phyloP scores from a whole-genome alignment of 106 monocot species.

The Dendrobium catenatum region DNA sequence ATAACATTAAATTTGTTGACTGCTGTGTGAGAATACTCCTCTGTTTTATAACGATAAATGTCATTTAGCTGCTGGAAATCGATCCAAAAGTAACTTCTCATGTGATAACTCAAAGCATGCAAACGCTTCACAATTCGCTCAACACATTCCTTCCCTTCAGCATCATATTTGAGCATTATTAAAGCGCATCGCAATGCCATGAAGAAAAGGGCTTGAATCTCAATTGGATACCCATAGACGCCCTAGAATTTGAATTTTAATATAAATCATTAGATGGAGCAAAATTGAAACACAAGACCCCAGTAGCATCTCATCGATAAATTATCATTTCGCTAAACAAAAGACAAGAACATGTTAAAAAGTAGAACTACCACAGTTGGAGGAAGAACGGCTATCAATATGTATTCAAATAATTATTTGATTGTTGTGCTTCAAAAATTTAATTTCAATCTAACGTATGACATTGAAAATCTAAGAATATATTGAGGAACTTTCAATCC shows the following conservation, averaged over 20 bases:
- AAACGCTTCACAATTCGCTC: constrained; percentile 44
- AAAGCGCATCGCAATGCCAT: constrained; percentile 42
- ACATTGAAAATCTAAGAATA: too few species aligned
- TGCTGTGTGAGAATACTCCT: constrained; percentile 50
- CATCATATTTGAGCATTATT: constrained; percentile 35
- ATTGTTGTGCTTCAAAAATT: too few species aligned
- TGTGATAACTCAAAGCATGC: constrained; percentile 46
- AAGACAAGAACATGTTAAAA: background rate
- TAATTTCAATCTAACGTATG: too few species aligned
- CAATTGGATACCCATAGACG: constrained; percentile 49
- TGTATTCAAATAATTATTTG: background rate
- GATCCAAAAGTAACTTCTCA: constrained; percentile 49
- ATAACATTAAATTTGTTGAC: constrained; percentile 50
- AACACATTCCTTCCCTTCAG: constrained; percentile 41
- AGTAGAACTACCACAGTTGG: background rate
- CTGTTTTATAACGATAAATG: constrained; percentile 48
- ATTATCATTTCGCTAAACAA: background rate
- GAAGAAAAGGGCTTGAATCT: constrained; percentile 52
- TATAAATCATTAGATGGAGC: background rate
- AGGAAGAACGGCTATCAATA: background rate
- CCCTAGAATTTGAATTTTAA: constrained; percentile 20
- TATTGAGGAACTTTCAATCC: too few species aligned
- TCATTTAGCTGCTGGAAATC: constrained; percentile 47
- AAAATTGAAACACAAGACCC: background rate
- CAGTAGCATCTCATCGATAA: background rate